Evolutionary conservation across 73 alveolate genomes (phyloP), one percentile per base, ranked within the genome.

Genomic region (Paramecium octaurelia): DNA sequence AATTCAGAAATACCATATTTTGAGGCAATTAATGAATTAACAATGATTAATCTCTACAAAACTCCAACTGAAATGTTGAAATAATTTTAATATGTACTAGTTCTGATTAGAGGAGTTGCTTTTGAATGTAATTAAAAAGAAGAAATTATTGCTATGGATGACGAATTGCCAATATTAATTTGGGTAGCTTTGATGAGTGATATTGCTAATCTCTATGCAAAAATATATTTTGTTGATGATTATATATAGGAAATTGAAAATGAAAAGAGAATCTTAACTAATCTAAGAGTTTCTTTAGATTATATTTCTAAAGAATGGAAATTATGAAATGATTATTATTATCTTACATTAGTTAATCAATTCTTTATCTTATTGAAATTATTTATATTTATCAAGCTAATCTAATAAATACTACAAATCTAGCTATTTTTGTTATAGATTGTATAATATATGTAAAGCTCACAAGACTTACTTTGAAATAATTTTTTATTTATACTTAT

Each of bases 111-210:
- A 71, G 77, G 85, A 14, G 94, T 50, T 23, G 92, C 75, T 24
- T 59, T 89, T 31, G 94, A 89, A 59, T 89, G 80, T 16, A 77
- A 71, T 71, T 20, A 89, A 46, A 70, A 71, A 73, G 90, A 89
- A 44, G 94, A 89, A 46, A 34, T 89, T 35, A 64, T 83, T 23
- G 71, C 92, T 9, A 89, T 89, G 94, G 94, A 89, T 89, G 94
- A 89, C 31, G 94, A 89, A 71, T 89, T 89, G 24, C 94, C 94
- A 59, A 89, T 89, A 1, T 31, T 89, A 38, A 71, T 89, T 44
- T 89, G 58, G 59, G 36, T 89, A n/a, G 58, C 88, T 24, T 54
- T 89, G 8, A 70, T 70, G 84, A 64, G 70, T 24, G 75, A 89
- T 12, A 54, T 89, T 27, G 27, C 43, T 40, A 54, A 89, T 70